Evolutionary conservation across 306 rosid species (phyloP).

Genomic region (Spatholobus suberectus): DNA sequence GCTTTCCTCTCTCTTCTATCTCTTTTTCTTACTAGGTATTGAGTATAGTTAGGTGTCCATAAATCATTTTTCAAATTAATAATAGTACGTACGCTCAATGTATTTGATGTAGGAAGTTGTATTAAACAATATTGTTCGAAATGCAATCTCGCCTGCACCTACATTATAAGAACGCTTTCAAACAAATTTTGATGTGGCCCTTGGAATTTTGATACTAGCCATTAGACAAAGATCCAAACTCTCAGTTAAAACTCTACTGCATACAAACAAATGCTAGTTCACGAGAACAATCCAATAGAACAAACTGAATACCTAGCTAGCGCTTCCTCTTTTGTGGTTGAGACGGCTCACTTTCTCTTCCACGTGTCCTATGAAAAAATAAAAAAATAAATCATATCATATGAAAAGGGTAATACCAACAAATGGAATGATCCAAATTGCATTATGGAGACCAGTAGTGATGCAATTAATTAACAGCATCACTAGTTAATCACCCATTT

Average conservation of each 20-base stretch:
- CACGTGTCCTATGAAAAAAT: neutral
- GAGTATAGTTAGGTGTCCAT: too few relatives aligned
- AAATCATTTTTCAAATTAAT: too few relatives aligned
- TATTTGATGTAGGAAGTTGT: too few relatives aligned
- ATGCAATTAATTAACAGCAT: conserved; percentile 9
- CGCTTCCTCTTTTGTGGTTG: neutral
- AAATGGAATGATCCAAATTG: neutral
- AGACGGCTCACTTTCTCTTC: neutral
- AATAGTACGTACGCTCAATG: too few relatives aligned
- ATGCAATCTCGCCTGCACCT: too few relatives aligned
- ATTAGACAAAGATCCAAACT: neutral
- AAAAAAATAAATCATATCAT: neutral
- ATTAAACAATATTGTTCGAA: too few relatives aligned
- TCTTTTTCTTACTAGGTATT: too few relatives aligned
- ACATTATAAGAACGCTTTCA: neutral
- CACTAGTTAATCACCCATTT: neutral
- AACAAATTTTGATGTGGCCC: neutral
- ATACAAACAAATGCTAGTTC: conserved; percentile 28
- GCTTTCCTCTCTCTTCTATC: too few relatives aligned
- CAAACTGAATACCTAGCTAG: conserved; percentile 31
- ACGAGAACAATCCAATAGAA: conserved; percentile 42
- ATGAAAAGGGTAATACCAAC: neutral
- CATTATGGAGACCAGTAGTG: neutral
- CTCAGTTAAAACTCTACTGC: neutral
- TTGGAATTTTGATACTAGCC: neutral